Base-by-base conservation (phyloP, 352 stramenopile genomes). In the Blastocystis sp. region DNA sequence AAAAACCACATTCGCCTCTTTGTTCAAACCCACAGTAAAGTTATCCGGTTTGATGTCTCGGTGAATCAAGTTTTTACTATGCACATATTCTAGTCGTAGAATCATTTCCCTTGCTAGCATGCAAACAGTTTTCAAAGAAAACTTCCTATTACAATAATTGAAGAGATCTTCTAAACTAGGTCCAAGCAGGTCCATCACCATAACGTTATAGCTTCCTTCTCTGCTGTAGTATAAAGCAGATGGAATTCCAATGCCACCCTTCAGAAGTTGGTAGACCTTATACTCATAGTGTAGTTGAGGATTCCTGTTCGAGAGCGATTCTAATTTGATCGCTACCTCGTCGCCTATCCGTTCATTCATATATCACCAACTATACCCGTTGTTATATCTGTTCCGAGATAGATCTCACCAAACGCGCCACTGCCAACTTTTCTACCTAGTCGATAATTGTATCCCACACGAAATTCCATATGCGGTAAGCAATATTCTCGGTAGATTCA, bases 241-340 rank as follows among this genome's bases (percentile, higher is more conserved):
- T 2, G 97, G 96, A 73, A 99, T 98, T 73, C 97, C 97, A 76
- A 98, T 64, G 59, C 97, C 97, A 76, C 97, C 97, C 90, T 98
- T 96, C 26, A 99, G 92, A 90, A 99, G 98, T 75, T 98, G 95
- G 94, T 99, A 99, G 91, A 99, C 98, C 93, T 99, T 99, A 87
- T 95, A 98, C 91, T 99, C 97, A 91, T 99, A 98, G 8, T 99
- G 91, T n/a, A 99, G 93, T 93, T 99, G 97, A 3, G 97, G 97
- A 92, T 98, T 98, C 90, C 96, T 96, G 91, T 92, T 95, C 91
- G 89, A 77, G 13, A 70, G 13, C 2, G 93, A 97, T 92, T 99
- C 97, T 37, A 99, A 93, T 92, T 99, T 99, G 91, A 99, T 99
- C 55, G 96, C 97, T 70, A 99, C 97, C 91, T 88, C 77, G 41